Percentiles rank a stretch among this genome's conserved stretches.
phyloP scores from a whole-genome alignment of 2,329 filamentous ascomycete genomes.

The Penicillium sp. region DNA sequence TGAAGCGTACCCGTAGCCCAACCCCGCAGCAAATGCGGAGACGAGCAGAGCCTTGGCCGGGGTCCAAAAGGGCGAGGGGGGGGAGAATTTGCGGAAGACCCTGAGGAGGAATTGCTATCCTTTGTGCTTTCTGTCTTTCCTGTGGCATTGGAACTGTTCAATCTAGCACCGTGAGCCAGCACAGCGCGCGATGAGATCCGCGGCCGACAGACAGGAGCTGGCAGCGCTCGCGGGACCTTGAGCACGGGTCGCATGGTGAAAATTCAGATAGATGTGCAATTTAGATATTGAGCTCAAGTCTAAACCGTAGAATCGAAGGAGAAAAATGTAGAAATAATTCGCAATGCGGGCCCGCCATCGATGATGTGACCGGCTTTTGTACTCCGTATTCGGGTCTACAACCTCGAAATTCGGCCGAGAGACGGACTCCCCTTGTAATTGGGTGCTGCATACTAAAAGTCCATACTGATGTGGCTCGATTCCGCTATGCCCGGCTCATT shows the following conservation, averaged over 20 bases:
- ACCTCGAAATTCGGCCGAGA: conserved; percentile 24
- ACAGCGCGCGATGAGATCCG: conserved; percentile 12
- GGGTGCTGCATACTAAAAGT: too few relatives aligned
- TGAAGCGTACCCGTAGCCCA: conserved; percentile 54
- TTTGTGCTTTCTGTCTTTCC: conserved; percentile 7
- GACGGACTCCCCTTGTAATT: too few relatives aligned
- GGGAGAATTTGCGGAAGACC: conserved; percentile 14
- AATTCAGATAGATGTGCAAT: not conserved
- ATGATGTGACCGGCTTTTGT: conserved; percentile 10
- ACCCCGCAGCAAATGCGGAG: conserved; percentile 50
- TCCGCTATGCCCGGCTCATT: not conserved
- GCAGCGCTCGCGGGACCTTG: conserved; percentile 25
- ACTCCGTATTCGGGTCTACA: conserved; percentile 1
- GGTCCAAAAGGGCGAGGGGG: conserved; percentile 40
- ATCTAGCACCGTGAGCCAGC: conserved; percentile 14
- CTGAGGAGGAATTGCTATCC: conserved; percentile 16
- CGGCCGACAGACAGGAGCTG: conserved; percentile 28
- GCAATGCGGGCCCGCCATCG: not conserved
- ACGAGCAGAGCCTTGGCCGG: conserved; percentile 50
- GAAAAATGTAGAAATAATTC: not conserved
- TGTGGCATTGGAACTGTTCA: conserved; percentile 18
- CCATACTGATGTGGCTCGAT: not conserved
- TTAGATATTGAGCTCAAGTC: too few relatives aligned
- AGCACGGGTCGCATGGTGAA: conserved; percentile 26
- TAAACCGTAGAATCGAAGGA: not conserved